Percentiles rank a stretch among this genome's conserved stretches.
Evolutionary conservation across 495 filamentous ascomycete genomes (phyloP).

Genomic region (Podospora comata): DNA sequence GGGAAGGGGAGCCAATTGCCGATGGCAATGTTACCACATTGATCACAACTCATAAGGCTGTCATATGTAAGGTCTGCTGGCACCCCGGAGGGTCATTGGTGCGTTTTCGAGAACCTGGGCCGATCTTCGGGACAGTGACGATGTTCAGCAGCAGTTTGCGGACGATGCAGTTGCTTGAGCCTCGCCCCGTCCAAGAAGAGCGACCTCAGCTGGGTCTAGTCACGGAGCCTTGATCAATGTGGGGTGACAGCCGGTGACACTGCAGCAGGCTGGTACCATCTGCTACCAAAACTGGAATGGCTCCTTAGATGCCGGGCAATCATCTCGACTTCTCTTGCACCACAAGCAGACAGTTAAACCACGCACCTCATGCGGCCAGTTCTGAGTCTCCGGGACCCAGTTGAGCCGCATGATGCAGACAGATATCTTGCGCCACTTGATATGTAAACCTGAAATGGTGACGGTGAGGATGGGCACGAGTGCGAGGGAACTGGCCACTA

Average conservation of each 20-base stretch:
- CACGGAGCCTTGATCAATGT: not conserved
- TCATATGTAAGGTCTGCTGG: not conserved
- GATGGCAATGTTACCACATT: not conserved
- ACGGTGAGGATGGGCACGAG: too few relatives aligned
- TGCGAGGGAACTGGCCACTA: too few relatives aligned
- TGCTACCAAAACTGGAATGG: constrained; percentile 8
- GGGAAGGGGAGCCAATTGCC: not conserved
- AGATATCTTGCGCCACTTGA: too few relatives aligned
- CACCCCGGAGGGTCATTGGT: not conserved
- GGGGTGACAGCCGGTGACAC: not conserved
- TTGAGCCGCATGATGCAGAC: too few relatives aligned
- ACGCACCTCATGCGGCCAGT: not conserved
- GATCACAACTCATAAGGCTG: constrained; percentile 6
- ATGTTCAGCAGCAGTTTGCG: not conserved
- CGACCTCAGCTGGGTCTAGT: not conserved
- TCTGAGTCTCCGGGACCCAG: too few relatives aligned
- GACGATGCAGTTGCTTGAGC: not conserved
- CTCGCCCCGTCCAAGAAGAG: not conserved
- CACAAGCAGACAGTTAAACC: not conserved
- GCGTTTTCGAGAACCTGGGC: not conserved
- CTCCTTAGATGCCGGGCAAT: constrained; percentile 10
- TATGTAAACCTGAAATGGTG: too few relatives aligned
- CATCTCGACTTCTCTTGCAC: constrained; percentile 5
- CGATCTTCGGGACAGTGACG: constrained; percentile 9
- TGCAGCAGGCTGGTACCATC: constrained; percentile 8